These are phyloP conservation scores for Laguncularia racemosa DNA, from an alignment of 345 rosid genomes.

Conservation along the genomic window DNA sequence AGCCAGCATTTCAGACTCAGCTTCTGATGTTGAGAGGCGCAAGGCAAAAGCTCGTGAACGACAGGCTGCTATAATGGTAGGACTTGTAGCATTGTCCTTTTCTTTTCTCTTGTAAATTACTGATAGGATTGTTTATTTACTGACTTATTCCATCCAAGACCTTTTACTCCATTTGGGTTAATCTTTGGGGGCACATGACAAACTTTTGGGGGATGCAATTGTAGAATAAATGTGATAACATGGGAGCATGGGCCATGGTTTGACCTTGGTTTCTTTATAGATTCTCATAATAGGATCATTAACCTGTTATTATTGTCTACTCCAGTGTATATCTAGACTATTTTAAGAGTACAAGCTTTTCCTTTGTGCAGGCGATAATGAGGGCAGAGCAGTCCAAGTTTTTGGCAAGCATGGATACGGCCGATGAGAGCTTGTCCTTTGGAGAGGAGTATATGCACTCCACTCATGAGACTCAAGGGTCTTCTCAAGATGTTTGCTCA, in stretches of 20 bases:
- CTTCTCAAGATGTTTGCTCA: constrained; percentile 63
- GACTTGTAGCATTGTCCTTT: constrained; percentile 12
- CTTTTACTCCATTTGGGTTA: neutral
- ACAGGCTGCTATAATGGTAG: constrained; percentile 89
- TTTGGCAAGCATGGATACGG: constrained; percentile 52
- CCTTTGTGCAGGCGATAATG: constrained; percentile 80
- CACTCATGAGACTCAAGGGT: constrained; percentile 29
- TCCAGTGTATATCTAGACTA: constrained; percentile 3
- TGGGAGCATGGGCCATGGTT: too few species aligned
- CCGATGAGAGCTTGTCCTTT: constrained; percentile 34
- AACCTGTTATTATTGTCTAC: too few species aligned
- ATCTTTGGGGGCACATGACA: neutral
- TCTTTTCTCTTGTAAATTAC: too few species aligned
- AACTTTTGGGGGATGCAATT: neutral
- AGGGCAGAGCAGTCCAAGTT: constrained; percentile 93
- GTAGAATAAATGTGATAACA: too few species aligned
- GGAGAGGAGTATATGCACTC: constrained; percentile 35
- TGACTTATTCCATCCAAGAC: neutral
- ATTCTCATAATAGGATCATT: too few species aligned
- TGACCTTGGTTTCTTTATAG: too few species aligned
- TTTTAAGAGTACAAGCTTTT: constrained; percentile 4
- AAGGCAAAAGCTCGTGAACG: constrained; percentile 85
- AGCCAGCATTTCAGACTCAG: constrained; percentile 40
- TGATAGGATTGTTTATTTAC: too few species aligned
- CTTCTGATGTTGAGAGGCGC: constrained; percentile 59